Evolutionary conservation across 257 asterid species (phyloP), one percentile per base, ranked within the genome.

Genomic region (Verbena officinalis): DNA sequence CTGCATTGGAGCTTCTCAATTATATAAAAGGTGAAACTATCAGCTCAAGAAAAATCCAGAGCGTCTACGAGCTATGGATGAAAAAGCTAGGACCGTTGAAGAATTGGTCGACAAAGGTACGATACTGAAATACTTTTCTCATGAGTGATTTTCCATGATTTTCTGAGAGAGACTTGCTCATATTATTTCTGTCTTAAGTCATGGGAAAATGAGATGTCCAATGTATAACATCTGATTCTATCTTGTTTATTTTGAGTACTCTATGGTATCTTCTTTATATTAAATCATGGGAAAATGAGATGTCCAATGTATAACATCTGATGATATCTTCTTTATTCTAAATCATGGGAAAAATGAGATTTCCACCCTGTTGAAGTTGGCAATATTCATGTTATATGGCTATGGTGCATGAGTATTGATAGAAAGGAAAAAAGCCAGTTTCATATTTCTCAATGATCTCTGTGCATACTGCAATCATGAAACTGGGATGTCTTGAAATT

Each of bases 1-100:
- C 95, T 57, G 66, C 84, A 13, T 59, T 92, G 84, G 87, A 89
- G 81, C 86, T 89, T 70, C 78, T 82, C 30, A 71, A 44, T 44
- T 57, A 71, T 56, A 72, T 82, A 42, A 77, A 80, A 66, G 96
- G 84, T 50, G 86, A 73, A 22, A 48, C 48, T 39, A n/a, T 82
- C 40, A 75, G 59, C 59, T 65, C 58, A 42, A 69, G 64, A 66
- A 72, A 59, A 73, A 52, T 80, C 24, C 86, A 73, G 75, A 40
- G 43, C 53, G 69, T 85, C 21, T 92, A 79, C 62, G 96, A 81
- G 30, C 60, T 87, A 44, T 87, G 96, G 97, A 78, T 84, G 81
- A 73, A 69, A 60, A 89, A 82, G 87, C 62, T 78, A 10, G 88
- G 95, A 36, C 59, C 73, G 19, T 59, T 60, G 59, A 80, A 54